Evolutionary conservation across 2,329 filamentous ascomycete species (phyloP).

Genomic region (Colletotrichum sp.): DNA sequence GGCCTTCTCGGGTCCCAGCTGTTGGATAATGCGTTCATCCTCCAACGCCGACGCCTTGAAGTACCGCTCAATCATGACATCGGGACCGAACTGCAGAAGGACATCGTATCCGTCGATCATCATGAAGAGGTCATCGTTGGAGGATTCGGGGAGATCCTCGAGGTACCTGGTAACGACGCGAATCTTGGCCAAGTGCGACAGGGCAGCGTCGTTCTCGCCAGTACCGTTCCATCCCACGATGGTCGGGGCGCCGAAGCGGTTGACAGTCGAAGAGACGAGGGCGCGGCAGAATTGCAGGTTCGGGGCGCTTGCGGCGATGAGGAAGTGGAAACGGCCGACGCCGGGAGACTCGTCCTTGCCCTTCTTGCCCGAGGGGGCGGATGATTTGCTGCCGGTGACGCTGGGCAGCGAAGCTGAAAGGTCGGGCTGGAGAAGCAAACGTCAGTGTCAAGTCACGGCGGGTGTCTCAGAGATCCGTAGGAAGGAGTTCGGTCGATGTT

Average conservation of each 20-base stretch:
- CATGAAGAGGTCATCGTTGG: conserved; percentile 65
- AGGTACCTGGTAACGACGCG: conserved; percentile 40
- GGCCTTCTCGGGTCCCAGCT: conserved; percentile 47
- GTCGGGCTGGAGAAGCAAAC: conserved; percentile 10
- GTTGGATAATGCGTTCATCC: conserved; percentile 54
- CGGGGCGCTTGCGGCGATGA: conserved; percentile 40
- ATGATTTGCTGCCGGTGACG: conserved; percentile 9
- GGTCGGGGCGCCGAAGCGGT: conserved; percentile 40
- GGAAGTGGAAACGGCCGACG: conserved; percentile 35
- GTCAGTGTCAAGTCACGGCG: conserved; percentile 10
- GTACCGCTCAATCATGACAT: conserved; percentile 68
- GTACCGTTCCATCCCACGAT: conserved; percentile 43
- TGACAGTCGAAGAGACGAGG: conserved; percentile 40
- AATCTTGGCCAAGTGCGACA: conserved; percentile 44
- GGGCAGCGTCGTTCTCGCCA: conserved; percentile 36
- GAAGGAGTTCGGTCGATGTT: conserved; percentile 9
- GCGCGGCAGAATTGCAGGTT: conserved; percentile 43
- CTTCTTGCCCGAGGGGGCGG: background rate
- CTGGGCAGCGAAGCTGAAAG: conserved; percentile 16
- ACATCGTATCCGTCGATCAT: conserved; percentile 69
- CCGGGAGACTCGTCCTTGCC: background rate
- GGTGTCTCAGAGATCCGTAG: background rate
- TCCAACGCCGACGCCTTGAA: conserved; percentile 57
- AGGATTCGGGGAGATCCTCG: conserved; percentile 26
- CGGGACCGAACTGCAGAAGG: conserved; percentile 69